Base-by-base conservation (phyloP, 441 rosid species). In the Syzygium malaccense region DNA sequence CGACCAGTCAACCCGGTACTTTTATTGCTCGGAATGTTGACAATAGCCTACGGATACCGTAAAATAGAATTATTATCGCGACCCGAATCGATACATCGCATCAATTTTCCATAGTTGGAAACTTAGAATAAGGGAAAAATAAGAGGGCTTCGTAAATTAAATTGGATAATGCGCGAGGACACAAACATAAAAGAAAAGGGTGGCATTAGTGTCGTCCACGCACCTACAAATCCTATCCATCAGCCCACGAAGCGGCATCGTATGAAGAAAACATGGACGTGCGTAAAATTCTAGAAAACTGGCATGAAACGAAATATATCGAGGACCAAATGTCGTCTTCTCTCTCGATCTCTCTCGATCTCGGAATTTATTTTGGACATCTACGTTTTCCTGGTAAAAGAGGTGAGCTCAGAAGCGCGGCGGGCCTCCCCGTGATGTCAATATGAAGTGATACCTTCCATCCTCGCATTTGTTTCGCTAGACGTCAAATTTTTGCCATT, bases 401-500 rank as follows among this genome's bases (percentile, higher is more conserved):
- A 9, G 57, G 28, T 53, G 60, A 55, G 56, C 83, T 87, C 48
- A 95, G 91, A 92, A 93, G 6, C 89, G 91, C 14, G 92, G 93
- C 6, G 91, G 92, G 7, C 93, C 93, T 1, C 55, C 57, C 0
- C 30, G 88, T 5, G 92, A 37, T 37, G 41, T 37, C 41, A 37
- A 37, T 37, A 37, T 37, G 5, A 37, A 37, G 25, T 19, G 25
- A 55, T 55, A 55, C 19, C 7, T 17, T 18, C 25, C 20, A 8
- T 55, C 25, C 17, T 3, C 9, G 4, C 8, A 25, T 2, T 55
- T 19, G 57, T 19, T 23, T 4, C 18, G 57, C 9, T 7, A 9
- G 37, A 37, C 3, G 10, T 19, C 57, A 19, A 19, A 3, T 19
- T 55, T 55, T 9, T 3, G 10, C 25, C 4, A 55, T 55, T 19